Evolutionary conservation across 1,284 basidiomycete genomes (phyloP), one percentile per base, ranked within the genome.

Genomic region (Cryptococcus maquisensis): DNA sequence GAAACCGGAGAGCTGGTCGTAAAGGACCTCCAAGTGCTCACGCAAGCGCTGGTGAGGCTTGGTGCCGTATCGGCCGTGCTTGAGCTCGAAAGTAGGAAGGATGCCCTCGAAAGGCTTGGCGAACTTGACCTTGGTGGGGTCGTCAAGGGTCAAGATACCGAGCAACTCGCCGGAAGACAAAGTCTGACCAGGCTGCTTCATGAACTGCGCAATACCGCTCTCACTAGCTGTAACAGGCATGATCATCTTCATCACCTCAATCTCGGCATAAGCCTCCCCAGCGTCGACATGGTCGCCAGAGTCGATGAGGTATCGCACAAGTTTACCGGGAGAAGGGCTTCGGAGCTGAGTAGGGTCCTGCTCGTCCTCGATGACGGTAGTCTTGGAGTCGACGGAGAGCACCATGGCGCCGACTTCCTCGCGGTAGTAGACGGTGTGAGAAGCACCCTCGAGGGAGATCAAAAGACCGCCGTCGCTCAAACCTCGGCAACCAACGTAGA

Each of bases 181-280:
- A 62, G 91, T 92, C 67, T 95, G 89, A 65, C 96, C 96, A 50
- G 95, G 90, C 72, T 98, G 93, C 80, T 98, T 98, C 76, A 98
- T 92, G 72, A 98, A 88, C 70, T 94, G 90, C n/a, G 91, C 86
- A 46, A 89, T 83, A 73, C 96, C 96, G 73, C 95, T 91, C 76
- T 99, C 96, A 3, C 88, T 83, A n/a, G 94, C 92, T 53, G 92
- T 86, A 56, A 99, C 84, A 15, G 92, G 91, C 93, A 97, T 95
- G 77, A 94, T 94, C 93, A 97, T 97, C 81, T 97, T 97, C 93
- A 96, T 96, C 65, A 96, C 93, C 83, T 99, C 96, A 53, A 99
- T 98, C 76, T 99, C 96, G 52, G 96, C 96, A 73, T 98, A 98
- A 55, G 91, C 86, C 65, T 98, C 92, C 35, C 96, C 95, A 59